phyloP scores from a whole-genome alignment of 2,329 filamentous ascomycete genomes.

The Arthrobotrys pseudoclavata region DNA sequence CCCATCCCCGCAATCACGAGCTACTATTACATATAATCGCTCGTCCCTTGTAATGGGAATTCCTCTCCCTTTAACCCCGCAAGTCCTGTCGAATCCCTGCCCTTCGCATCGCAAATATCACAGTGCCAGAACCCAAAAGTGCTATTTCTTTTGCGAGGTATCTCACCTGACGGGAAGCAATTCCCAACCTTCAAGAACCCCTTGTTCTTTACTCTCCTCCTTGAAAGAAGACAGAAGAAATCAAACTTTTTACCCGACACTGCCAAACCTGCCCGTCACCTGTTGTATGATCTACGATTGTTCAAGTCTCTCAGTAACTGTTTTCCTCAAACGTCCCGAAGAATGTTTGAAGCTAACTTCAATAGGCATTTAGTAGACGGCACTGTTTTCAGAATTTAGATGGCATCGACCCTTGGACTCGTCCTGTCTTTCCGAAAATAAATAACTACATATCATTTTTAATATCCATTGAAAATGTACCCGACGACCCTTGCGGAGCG shows the following conservation, averaged over 20 bases:
- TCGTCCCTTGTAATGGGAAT: constrained; percentile 57
- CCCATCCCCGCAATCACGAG: constrained; percentile 58
- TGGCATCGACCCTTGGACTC: constrained; percentile 41
- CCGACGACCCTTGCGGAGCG: constrained; percentile 49
- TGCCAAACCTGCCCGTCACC: constrained; percentile 43
- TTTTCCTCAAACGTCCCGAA: constrained; percentile 49
- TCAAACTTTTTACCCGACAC: constrained; percentile 48
- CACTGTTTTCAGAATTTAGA: constrained; percentile 33
- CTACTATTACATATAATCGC: constrained; percentile 48
- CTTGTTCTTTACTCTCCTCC: constrained; percentile 43
- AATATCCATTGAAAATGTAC: constrained; percentile 45
- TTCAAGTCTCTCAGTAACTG: constrained; percentile 32
- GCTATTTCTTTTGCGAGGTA: constrained; percentile 45
- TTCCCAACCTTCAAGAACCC: constrained; percentile 52
- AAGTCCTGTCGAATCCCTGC: constrained; percentile 47
- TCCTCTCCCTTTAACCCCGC: constrained; percentile 56
- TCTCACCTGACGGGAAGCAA: constrained; percentile 51
- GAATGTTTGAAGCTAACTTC: constrained; percentile 50
- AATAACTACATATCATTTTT: constrained; percentile 36
- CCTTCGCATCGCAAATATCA: constrained; percentile 45
- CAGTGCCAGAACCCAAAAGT: constrained; percentile 36
- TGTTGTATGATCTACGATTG: constrained; percentile 44
- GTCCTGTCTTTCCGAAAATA: constrained; percentile 58
- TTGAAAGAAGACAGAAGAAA: constrained; percentile 19
- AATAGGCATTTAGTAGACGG: constrained; percentile 52